phyloP scores from a whole-genome alignment of 2,329 filamentous ascomycete species.

The Ophiostoma sp. region DNA sequence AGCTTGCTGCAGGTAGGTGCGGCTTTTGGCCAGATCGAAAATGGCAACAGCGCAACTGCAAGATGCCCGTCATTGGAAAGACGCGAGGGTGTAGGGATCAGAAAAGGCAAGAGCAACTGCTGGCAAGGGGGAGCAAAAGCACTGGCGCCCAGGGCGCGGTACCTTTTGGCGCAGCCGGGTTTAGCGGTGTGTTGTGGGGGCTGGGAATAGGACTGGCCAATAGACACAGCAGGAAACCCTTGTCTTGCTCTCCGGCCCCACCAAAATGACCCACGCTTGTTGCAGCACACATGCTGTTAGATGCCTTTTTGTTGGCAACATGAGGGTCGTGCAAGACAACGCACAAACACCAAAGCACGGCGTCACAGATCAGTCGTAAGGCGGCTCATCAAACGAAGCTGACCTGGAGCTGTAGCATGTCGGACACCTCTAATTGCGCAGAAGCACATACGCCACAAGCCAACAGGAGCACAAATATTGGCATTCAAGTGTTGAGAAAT shows the following conservation, averaged over 20 bases:
- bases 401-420: not conserved
- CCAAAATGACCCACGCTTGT: not conserved
- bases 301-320: not conserved
- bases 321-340: slow-evolving; percentile 10
- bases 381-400: slow-evolving; percentile 2
- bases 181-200: not conserved
- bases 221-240: not conserved
- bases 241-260: not conserved
- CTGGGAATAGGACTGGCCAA: not conserved
- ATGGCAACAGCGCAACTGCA: slow-evolving; percentile 4
- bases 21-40: not conserved
- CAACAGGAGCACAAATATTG: not conserved
- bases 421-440: not conserved
- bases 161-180: not conserved
- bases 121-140: not conserved
- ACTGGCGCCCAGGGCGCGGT: not conserved
- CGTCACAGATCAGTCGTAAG: not conserved
- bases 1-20: not conserved
- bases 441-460: not conserved
- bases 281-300: not conserved
- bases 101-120: not conserved
- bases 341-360: not conserved
- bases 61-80: not conserved
- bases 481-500: not conserved
- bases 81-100: not conserved